A percentile compares a stretch with the other conserved stretches of the same genome.
phyloP scores from a whole-genome alignment of 2,329 filamentous ascomycete genomes.

The Apiospora rasikravindrae region DNA sequence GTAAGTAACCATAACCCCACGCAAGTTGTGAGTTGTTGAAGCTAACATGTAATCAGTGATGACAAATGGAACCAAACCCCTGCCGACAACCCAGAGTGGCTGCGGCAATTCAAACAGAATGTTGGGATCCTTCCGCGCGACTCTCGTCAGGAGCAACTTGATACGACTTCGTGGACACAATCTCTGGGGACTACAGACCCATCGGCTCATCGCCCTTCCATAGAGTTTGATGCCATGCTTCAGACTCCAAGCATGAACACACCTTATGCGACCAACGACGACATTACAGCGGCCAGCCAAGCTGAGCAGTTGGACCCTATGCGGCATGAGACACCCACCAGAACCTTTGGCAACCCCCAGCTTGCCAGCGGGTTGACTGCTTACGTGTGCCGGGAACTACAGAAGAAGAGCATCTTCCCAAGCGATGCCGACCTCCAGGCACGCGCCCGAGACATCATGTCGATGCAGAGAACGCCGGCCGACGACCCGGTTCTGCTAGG shows the following conservation, averaged over 20 bases:
- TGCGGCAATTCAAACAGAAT: conserved; percentile 65
- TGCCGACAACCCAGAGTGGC: conserved; percentile 68
- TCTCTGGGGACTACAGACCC: conserved; percentile 60
- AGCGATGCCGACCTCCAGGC: conserved; percentile 52
- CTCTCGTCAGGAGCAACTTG: conserved; percentile 38
- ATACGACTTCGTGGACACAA: conserved; percentile 48
- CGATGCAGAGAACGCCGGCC: conserved; percentile 53
- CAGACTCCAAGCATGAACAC: conserved; percentile 45
- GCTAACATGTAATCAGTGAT: conserved; percentile 48
- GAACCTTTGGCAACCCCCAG: conserved; percentile 63
- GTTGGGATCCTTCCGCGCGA: conserved; percentile 55
- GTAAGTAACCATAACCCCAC: conserved; percentile 44
- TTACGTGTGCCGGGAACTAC: conserved; percentile 51
- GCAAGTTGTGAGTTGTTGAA: background rate
- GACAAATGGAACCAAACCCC: conserved; percentile 70
- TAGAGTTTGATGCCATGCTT: conserved; percentile 35
- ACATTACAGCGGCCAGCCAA: conserved; percentile 50
- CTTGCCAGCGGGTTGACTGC: conserved; percentile 59
- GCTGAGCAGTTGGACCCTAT: conserved; percentile 52
- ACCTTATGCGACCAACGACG: conserved; percentile 41
- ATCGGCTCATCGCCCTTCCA: conserved; percentile 48
- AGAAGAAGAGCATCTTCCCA: conserved; percentile 49
- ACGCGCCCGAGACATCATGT: conserved; percentile 55
- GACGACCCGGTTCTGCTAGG: conserved; percentile 58
- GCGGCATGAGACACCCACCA: conserved; percentile 52